A percentile compares a stretch with the other conserved stretches of the same genome.
Evolutionary conservation across 108 stramenopile species (phyloP).

Genomic region (Ochromonas danica): DNA sequence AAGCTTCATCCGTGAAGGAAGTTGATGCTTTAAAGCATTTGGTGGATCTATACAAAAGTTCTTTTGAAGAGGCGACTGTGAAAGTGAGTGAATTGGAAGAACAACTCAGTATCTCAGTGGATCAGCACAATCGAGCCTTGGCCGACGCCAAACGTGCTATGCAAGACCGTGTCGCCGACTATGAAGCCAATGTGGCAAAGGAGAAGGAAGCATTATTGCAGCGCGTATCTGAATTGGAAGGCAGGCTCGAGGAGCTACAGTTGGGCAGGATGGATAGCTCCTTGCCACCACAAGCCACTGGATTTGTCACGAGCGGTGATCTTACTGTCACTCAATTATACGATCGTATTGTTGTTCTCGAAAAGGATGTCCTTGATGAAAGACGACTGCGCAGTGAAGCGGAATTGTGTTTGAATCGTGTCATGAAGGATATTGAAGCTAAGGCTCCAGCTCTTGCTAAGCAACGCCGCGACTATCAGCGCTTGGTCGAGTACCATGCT

Average conservation of each 20-base stretch:
- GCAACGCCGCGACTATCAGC: constrained; percentile 12
- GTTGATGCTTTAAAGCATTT: neutral
- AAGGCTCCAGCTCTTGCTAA: constrained; percentile 26
- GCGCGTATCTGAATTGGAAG: neutral
- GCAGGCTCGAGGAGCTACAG: neutral
- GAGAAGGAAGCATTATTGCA: neutral
- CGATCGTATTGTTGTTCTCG: constrained; percentile 25
- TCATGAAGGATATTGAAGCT: constrained; percentile 33
- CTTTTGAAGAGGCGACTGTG: constrained; percentile 12
- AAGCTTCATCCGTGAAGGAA: neutral
- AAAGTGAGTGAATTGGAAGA: neutral
- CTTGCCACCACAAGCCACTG: neutral
- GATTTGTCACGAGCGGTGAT: neutral
- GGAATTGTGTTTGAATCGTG: constrained; percentile 31
- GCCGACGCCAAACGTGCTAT: neutral
- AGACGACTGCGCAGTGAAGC: neutral
- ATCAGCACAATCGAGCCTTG: constrained; percentile 4
- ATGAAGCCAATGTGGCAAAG: neutral
- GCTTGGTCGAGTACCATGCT: constrained; percentile 6
- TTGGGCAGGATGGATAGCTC: neutral
- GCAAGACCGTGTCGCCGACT: neutral
- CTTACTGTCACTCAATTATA: neutral
- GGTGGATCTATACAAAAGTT: constrained; percentile 5
- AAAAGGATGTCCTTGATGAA: neutral
- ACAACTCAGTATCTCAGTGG: neutral